Conservation (phyloP, 176 grass and related monocot species). For the Thinopyrum elongatum region DNA sequence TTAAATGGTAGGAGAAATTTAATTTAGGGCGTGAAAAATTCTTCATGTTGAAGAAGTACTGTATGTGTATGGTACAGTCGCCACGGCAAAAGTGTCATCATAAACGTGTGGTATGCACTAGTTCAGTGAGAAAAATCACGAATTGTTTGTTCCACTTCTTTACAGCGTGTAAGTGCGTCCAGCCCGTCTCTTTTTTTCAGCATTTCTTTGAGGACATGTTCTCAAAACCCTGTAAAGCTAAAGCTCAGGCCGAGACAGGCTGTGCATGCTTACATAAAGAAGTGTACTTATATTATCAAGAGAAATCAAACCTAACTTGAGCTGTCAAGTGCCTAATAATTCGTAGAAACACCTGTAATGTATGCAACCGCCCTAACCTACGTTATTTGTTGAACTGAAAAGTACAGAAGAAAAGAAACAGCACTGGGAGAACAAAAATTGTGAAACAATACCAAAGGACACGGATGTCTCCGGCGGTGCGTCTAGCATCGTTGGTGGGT, state of each 20-base stretch:
- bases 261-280: neutral
- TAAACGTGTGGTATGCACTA: constrained; percentile 23
- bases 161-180: neutral
- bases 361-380: neutral
- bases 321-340: neutral
- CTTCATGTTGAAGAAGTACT: constrained; percentile 18
- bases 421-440: neutral
- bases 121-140: neutral
- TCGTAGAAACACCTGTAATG: neutral
- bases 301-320: neutral
- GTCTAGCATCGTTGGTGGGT: too few relatives aligned
- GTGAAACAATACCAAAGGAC: neutral
- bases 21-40: constrained; percentile 13
- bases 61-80: constrained; percentile 3
- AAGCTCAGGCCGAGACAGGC: neutral
- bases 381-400: neutral
- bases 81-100: constrained; percentile 19
- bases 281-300: neutral
- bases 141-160: constrained; percentile 27
- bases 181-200: neutral
- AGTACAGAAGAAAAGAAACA: neutral
- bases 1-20: constrained; percentile 23
- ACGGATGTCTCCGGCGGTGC: too few relatives aligned
- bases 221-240: neutral
- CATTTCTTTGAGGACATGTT: neutral